A percentile compares a stretch with the other conserved stretches of the same genome.
These are phyloP conservation scores for Penicillium cinerascens DNA, from an alignment of 495 filamentous ascomycete genomes.

Conservation along the genomic window DNA sequence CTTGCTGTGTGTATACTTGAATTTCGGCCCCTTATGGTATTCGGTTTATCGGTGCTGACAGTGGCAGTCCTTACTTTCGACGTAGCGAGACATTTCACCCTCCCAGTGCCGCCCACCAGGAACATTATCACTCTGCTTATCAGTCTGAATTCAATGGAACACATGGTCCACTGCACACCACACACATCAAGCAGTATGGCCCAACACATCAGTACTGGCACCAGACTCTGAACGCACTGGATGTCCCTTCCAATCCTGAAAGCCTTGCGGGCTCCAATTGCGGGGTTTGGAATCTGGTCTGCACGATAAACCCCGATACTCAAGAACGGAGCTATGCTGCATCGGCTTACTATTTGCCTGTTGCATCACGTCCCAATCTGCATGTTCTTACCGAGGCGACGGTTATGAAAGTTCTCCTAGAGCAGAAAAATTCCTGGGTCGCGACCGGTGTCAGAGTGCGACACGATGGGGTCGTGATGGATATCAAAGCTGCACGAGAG, in stretches of 20 bases:
- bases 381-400: constrained; percentile 8
- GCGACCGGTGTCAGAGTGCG: constrained; percentile 31
- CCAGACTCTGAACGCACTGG: constrained; percentile 37
- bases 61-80: constrained; percentile 8
- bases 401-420: constrained; percentile 13
- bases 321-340: constrained; percentile 14
- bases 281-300: constrained; percentile 44
- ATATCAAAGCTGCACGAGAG: constrained; percentile 44
- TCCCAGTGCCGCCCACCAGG: constrained; percentile 30
- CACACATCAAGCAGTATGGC: constrained; percentile 40
- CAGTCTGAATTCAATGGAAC: constrained; percentile 33
- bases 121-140: constrained; percentile 25
- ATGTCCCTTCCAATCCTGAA: constrained; percentile 35
- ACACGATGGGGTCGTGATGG: constrained; percentile 23
- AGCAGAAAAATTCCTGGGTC: constrained; percentile 24
- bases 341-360: constrained; percentile 9
- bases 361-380: constrained; percentile 1
- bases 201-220: constrained; percentile 48
- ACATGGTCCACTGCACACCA: constrained; percentile 42
- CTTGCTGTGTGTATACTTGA: constrained; percentile 2
- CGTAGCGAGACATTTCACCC: constrained; percentile 44
- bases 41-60: not conserved
- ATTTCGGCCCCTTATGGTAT: no score
- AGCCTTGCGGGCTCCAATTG: constrained; percentile 41
- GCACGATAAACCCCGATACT: constrained; percentile 2